Base-by-base conservation (phyloP, 2,329 filamentous ascomycete species). In the Teratosphaeria viscida region DNA sequence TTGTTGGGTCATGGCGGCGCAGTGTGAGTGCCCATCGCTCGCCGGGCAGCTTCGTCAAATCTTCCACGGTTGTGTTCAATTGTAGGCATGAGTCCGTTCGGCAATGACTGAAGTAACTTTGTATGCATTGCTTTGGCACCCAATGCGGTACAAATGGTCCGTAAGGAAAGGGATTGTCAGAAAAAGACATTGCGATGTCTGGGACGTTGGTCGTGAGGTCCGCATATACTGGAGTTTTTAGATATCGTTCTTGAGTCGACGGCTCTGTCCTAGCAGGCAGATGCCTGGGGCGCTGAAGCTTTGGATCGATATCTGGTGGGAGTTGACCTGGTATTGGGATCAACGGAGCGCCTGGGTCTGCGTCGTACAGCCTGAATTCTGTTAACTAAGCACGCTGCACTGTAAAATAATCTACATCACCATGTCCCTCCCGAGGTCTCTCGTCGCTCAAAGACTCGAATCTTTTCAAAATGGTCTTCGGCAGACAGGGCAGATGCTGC, bases 131-230 rank as follows among this genome's bases (percentile, higher is more conserved):
- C n/a, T 49, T 49, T 10, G 43, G 43, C 8, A 49, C 19, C 43
- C 43, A 56, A 19, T 84, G 81, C 0, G 81, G 81, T 14, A 76
- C 77, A 63, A 83, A 83, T 0, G 81, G 80, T 0, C 80, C 81
- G 58, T 82, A 82, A 0, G 81, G 71, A 61, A 83, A 83, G 0
- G 72, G 73, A 0, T 69, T 54, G 60, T 83, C 81, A 0, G 80
- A 82, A 62, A 82, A 82, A 4, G 73, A 77, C 80, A 82, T 83
- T 32, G 79, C 80, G 52, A 82, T 78, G 32, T 79, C 76, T 0
- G 81, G 81, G 0, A 83, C 80, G 55, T 83, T 83, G 2, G 81
- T 83, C 1, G 80, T 82, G 37, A 82, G 67, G 12, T 74, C 75
- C 2, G 75, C 69, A 58, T 83, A 83, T 1, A 82, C 76, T 0